phyloP scores from a whole-genome alignment of 768 basidiomycete species.

The Pleurotus pulmonarius region DNA sequence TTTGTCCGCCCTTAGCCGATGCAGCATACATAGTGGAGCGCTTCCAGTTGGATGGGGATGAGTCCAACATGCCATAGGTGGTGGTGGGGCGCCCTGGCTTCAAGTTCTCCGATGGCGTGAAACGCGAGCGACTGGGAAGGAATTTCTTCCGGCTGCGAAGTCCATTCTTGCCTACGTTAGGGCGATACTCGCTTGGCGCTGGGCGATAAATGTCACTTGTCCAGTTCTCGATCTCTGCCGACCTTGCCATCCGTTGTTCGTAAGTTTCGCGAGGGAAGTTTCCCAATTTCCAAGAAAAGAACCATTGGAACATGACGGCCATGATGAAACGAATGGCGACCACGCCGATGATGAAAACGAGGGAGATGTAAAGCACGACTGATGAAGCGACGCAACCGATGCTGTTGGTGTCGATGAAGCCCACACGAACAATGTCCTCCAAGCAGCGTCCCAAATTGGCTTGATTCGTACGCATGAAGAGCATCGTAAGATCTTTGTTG shows the following conservation, averaged over 20 bases:
- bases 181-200: conserved; percentile 87
- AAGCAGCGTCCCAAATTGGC: conserved; percentile 74
- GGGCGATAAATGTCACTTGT: conserved; percentile 92
- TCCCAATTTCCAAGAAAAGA: conserved; percentile 93
- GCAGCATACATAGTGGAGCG: conserved; percentile 51
- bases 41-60: conserved; percentile 52
- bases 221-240: conserved; percentile 94
- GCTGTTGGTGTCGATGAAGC: conserved; percentile 90
- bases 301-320: conserved; percentile 98
- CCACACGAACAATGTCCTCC: conserved; percentile 81
- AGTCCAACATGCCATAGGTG: conserved; percentile 65
- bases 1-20: conserved; percentile 36
- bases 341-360: conserved; percentile 96
- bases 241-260: conserved; percentile 85
- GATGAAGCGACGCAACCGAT: conserved; percentile 96
- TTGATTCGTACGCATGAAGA: conserved; percentile 69
- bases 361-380: conserved; percentile 91
- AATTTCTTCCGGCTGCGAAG: conserved; percentile 54
- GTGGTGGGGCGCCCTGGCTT: conserved; percentile 55
- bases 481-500: conserved; percentile 86
- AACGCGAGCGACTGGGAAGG: conserved; percentile 67
- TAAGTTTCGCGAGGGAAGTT: conserved; percentile 92
- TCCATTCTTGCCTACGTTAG: conserved; percentile 80
- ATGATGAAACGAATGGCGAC: conserved; percentile 92
- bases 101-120: conserved; percentile 67